Evolutionary conservation across 306 rosid genomes (phyloP).

Genomic region (cucumber (Cucumis sativus)): Cucumber_9930_V3 NC_026657.2:28015001-28015500

Average conservation of each 20-base stretch:
- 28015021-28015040: conserved; percentile 85
- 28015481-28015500: not conserved
- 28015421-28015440: not conserved
- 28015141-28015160: not conserved
- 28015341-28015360: not conserved
- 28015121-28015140: not conserved
- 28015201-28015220: not conserved
- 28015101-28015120: conserved; percentile 50
- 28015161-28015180: not conserved
- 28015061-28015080: conserved; percentile 90
- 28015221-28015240: not conserved
- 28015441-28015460: not conserved
- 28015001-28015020: not conserved
- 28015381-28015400: not conserved
- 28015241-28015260: not conserved
- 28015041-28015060: conserved; percentile 91
- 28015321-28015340: not conserved
- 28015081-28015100: conserved; percentile 93
- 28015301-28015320: not conserved
- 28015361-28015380: not conserved
- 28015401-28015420: not conserved
- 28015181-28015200: not conserved
- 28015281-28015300: not conserved
- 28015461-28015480: not conserved
- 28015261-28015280: not conserved